Evolutionary conservation across 441 rosid genomes (phyloP), one percentile per base, ranked within the genome.

Genomic region (Euphorbia celastroides): DNA sequence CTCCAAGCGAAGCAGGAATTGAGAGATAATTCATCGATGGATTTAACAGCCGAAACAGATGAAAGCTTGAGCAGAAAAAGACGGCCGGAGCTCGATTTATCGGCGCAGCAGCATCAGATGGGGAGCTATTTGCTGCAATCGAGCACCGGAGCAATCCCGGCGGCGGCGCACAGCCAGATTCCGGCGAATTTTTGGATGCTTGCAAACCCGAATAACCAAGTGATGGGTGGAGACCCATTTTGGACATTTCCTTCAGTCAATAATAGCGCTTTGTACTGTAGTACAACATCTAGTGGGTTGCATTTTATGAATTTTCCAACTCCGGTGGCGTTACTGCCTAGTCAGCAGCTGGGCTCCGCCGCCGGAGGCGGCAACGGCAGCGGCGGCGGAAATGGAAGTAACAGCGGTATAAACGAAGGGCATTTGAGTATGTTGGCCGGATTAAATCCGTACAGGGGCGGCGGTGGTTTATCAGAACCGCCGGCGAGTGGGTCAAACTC

Each of bases 261-360:
- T 61, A 88, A 77, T 42, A 83, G 77, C 59, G 81, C 69, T 57
- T 65, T 79, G 70, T 81, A 84, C 70, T 74, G 89, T 23, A 75
- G 85, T 19, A 75, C 76, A 19, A 80, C 76, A 70, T 79, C 90
- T 5, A 86, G 86, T 66, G 95, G 88, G 11, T 77, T 88, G 30
- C 92, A 88, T 80, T 82, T 88, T 74, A 88, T 88, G 92, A 88
- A 88, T 69, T 88, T 86, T 72, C 85, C 95, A 5, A 66, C 89
- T 0, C 89, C 95, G 3, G 69, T 88, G 76, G 87, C 92, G 16
- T 63, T 88, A 5, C 42, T 84, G 74, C 88, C 91, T 0, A 77
- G 85, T 54, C 88, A 88, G 71, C 87, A 83, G 71, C 48, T 77
- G 68, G 86, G 87, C 57, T 77, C 84, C 5, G 54, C 73, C 12